Percentiles rank a stretch among this genome's conserved stretches.
Conservation (phyloP, 306 rosid genomes). For the Rubus parviflorus region DNA sequence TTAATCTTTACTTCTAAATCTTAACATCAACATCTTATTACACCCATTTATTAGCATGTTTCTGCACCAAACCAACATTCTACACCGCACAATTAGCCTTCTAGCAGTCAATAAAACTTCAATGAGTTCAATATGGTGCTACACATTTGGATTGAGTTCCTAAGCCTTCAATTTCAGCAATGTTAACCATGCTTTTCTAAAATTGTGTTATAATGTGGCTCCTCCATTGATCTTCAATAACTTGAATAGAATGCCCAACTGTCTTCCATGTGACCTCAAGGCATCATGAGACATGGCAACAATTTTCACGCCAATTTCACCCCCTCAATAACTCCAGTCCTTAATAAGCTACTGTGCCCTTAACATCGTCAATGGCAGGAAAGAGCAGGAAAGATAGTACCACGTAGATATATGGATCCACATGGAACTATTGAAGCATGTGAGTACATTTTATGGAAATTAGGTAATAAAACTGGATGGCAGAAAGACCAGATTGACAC, state of each 20-base stretch:
- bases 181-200: background rate
- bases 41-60: constrained; percentile 5
- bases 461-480: background rate
- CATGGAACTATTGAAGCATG: background rate
- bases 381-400: background rate
- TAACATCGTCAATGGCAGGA: background rate
- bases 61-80: background rate
- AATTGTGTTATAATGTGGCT: background rate
- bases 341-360: background rate
- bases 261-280: background rate
- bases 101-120: background rate
- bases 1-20: background rate
- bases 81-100: background rate
- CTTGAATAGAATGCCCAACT: no score
- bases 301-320: background rate
- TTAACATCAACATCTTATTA: background rate
- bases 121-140: no score
- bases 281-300: background rate
- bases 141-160: no score
- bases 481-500: no score
- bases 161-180: background rate
- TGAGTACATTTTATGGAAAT: background rate
- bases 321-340: background rate
- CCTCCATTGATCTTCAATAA: background rate
- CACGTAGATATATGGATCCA: background rate